Conservation (phyloP, 208 protist genomes). For the Tetramitus jugosus region DNA sequence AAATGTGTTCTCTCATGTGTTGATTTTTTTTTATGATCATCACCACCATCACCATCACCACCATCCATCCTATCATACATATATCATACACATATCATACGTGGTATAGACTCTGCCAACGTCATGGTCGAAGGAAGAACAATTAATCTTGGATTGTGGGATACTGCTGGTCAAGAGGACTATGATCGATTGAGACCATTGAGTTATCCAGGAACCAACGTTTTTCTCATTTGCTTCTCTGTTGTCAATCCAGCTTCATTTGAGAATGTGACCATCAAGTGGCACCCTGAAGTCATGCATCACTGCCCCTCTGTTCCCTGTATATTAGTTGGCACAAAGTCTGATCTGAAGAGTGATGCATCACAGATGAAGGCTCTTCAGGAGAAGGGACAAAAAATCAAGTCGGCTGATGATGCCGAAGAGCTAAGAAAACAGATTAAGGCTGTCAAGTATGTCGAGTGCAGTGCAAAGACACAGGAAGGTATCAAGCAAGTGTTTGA, state of each 20-base stretch:
- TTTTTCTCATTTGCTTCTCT: conserved; percentile 72
- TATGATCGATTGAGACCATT: too few species aligned
- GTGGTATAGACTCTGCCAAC: conserved; percentile 59
- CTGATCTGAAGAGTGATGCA: conserved; percentile 44
- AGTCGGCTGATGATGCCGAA: conserved; percentile 40
- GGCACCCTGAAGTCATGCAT: conserved; percentile 34
- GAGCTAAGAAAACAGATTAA: conserved; percentile 28
- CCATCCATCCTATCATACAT: too few species aligned
- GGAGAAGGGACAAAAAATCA: conserved; percentile 31
- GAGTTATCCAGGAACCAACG: too few species aligned
- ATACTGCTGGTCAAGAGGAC: too few species aligned
- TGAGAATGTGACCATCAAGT: conserved; percentile 48
- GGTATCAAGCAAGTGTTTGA: conserved; percentile 70
- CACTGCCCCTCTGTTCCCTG: conserved; percentile 38
- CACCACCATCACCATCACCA: too few species aligned
- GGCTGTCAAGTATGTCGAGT: conserved; percentile 40
- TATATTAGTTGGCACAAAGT: conserved; percentile 49
- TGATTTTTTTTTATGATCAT: too few species aligned
- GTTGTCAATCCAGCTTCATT: conserved; percentile 50
- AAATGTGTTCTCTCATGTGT: too few species aligned
- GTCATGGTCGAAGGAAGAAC: conserved; percentile 58
- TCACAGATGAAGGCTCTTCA: conserved; percentile 37
- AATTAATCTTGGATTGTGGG: conserved; percentile 35
- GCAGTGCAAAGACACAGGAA: conserved; percentile 67
- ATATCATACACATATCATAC: too few species aligned